Evolutionary conservation across 768 basidiomycete genomes (phyloP).

Genomic region (Gelatoporia subvermispora): DNA sequence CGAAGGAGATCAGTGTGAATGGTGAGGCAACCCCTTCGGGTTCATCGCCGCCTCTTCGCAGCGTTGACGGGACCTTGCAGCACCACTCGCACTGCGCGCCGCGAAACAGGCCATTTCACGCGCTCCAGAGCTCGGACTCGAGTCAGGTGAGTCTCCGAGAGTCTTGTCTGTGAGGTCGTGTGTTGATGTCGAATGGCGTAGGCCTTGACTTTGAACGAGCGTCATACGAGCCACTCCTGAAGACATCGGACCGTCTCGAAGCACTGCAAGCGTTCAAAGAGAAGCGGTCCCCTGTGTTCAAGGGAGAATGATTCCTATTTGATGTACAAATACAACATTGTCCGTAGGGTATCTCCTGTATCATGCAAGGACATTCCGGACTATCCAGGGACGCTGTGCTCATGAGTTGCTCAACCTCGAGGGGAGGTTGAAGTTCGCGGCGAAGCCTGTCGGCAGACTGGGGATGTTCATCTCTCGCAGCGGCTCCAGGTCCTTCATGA

Average conservation of each 20-base stretch:
- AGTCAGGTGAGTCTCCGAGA: slow-evolving; percentile 57
- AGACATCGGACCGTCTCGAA: slow-evolving; percentile 72
- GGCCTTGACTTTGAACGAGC: slow-evolving; percentile 92
- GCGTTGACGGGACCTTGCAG: slow-evolving; percentile 33
- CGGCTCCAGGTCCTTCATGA: slow-evolving; percentile 85
- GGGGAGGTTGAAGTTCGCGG: slow-evolving; percentile 15
- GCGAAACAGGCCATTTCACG: slow-evolving; percentile 84
- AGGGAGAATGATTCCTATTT: slow-evolving; percentile 53
- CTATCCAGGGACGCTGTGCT: too few relatives aligned
- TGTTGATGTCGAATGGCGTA: too few relatives aligned
- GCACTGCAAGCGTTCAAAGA: slow-evolving; percentile 84
- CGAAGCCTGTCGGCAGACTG: slow-evolving; percentile 46
- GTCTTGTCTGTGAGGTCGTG: background rate
- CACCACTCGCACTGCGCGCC: slow-evolving; percentile 81
- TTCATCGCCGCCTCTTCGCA: background rate
- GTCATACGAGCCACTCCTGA: slow-evolving; percentile 76
- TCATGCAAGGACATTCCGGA: too few relatives aligned
- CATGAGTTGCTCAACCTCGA: slow-evolving; percentile 36
- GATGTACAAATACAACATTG: too few relatives aligned
- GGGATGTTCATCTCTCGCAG: slow-evolving; percentile 61
- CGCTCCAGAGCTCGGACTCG: slow-evolving; percentile 72
- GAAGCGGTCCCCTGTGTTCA: slow-evolving; percentile 75
- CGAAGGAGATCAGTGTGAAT: slow-evolving; percentile 59
- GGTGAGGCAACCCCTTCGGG: slow-evolving; percentile 36
- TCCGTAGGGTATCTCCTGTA: too few relatives aligned